These are phyloP conservation scores for Arctium lappa DNA, from an alignment of 129 eudicot genomes.

Conservation along the genomic window DNA sequence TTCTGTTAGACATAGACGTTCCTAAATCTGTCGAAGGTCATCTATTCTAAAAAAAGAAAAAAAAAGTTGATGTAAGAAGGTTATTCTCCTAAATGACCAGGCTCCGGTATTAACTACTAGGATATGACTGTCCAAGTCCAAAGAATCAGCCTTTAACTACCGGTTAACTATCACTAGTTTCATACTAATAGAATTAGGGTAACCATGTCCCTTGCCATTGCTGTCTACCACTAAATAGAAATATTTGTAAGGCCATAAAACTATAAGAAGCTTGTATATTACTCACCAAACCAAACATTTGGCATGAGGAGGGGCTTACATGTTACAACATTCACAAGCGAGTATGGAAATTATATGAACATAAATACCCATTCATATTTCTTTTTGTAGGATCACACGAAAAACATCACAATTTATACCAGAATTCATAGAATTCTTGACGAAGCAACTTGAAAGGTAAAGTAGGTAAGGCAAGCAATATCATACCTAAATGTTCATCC, in stretches of 20 bases:
- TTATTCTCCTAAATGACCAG: background rate
- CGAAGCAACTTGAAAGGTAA: constrained; percentile 8
- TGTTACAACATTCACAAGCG: background rate
- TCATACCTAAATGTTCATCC: constrained; percentile 10
- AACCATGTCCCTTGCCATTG: background rate
- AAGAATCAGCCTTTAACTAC: background rate
- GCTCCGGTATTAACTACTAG: background rate
- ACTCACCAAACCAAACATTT: background rate
- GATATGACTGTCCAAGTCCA: background rate
- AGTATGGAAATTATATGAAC: background rate
- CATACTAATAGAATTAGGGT: background rate
- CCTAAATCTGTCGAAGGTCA: background rate
- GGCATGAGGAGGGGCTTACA: background rate
- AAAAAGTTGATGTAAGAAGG: background rate
- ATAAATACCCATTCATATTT: background rate
- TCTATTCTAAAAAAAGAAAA: no score
- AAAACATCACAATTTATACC: constrained; percentile 13
- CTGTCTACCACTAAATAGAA: background rate
- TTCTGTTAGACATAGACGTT: background rate
- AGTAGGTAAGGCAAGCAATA: background rate
- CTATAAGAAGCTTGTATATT: background rate
- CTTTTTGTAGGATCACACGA: background rate
- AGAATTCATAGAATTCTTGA: constrained; percentile 3
- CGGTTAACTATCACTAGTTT: background rate
- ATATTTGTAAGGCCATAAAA: background rate